Evolutionary conservation across 2,329 filamentous ascomycete species (phyloP), one percentile per base, ranked within the genome.

Genomic region (Truncatella angustata): DNA sequence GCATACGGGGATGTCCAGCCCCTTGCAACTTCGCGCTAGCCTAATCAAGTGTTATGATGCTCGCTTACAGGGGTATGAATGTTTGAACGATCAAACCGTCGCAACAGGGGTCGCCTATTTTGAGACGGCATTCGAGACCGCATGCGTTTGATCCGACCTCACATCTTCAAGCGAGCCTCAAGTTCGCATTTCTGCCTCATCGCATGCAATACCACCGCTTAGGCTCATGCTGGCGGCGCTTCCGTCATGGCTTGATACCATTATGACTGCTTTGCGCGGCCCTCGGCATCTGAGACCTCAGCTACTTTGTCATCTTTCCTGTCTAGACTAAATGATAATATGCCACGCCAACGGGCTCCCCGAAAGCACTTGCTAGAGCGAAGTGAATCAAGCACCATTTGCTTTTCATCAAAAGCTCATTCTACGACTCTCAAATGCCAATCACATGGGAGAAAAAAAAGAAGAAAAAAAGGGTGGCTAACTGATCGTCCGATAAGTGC

Each of bases 131-230:
- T 42, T 34, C 39, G 46, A 49, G 46, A 49, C 46, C 24, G 47
- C 47, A 49, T 32, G 26, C 26, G 47, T 50, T 50, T 50, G 47
- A 50, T 50, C 47, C 26, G 47, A 50, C 47, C 47, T 50, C 47
- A 50, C 37, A 50, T 42, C 47, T 50, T 23, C 37, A 50, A 18
- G 47, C 35, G 37, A 50, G 35, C 26, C 30, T 24, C 37, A 40
- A 14, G 37, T 18, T 23, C 28, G 12, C 11, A 10, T 24, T 49
- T 20, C 20, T 40, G 40, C 40, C 47, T 30, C 24, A 21, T 42
- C 21, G 16, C 18, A 14, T 40, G 21, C 36, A 26, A 32, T 10
- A n/a, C n/a, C 20, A 9, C 12, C 16, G 40, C 40, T 24, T 26
- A 14, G 23, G 21, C 40, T 14, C 10, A n/a, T 21, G 23, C 12